Evolutionary conservation across 2,329 filamentous ascomycete species (phyloP).

Genomic region (Clonostachys rosea): DNA sequence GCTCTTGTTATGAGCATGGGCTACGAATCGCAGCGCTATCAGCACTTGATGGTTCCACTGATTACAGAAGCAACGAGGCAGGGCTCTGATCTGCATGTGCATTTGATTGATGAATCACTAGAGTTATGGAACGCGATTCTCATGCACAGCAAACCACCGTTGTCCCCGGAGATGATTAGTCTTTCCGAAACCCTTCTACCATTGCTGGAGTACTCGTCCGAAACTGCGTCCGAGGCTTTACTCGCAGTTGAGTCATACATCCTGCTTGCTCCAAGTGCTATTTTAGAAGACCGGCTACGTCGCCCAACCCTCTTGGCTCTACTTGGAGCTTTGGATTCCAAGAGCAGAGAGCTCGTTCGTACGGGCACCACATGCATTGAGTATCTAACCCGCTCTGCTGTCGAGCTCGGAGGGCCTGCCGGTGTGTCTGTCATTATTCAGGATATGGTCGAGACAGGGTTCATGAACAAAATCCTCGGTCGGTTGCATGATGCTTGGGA

Average conservation of each 20-base stretch:
- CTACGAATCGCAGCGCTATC: slow-evolving; percentile 70
- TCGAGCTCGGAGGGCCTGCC: slow-evolving; percentile 54
- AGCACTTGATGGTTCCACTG: slow-evolving; percentile 75
- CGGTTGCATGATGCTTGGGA: slow-evolving; percentile 65
- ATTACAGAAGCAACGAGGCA: slow-evolving; percentile 76
- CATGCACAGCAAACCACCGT: slow-evolving; percentile 57
- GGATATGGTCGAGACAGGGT: slow-evolving; percentile 59
- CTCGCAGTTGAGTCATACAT: slow-evolving; percentile 68
- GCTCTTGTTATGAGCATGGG: slow-evolving; percentile 86
- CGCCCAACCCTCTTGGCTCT: slow-evolving; percentile 43
- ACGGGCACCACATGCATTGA: slow-evolving; percentile 59
- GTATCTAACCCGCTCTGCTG: slow-evolving; percentile 58
- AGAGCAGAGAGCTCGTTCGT: slow-evolving; percentile 52
- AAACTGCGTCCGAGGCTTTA: slow-evolving; percentile 57
- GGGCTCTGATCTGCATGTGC: slow-evolving; percentile 69
- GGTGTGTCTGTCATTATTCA: slow-evolving; percentile 60
- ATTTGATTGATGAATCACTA: slow-evolving; percentile 86
- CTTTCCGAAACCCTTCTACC: slow-evolving; percentile 61
- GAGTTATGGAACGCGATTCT: slow-evolving; percentile 83
- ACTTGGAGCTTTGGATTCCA: slow-evolving; percentile 42
- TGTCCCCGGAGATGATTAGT: slow-evolving; percentile 55
- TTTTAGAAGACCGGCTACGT: slow-evolving; percentile 52
- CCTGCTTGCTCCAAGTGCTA: slow-evolving; percentile 62
- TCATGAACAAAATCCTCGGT: slow-evolving; percentile 59
- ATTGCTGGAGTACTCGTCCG: slow-evolving; percentile 61